Evolutionary conservation across 257 asterid species (phyloP).

Genomic region (Eustoma russellianum): DNA sequence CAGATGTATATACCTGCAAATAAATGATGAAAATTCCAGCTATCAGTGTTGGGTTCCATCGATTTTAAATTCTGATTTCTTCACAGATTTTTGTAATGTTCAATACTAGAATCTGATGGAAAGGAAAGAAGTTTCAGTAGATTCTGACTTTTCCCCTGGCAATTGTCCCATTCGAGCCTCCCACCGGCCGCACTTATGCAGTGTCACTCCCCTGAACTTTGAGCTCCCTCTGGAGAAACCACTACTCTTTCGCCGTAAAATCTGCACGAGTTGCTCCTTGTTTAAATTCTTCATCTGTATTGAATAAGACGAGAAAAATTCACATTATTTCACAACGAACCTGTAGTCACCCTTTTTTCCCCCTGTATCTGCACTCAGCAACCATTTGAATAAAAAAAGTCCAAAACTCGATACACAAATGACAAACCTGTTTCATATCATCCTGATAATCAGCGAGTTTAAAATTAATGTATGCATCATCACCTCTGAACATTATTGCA

Average conservation of each 20-base stretch:
- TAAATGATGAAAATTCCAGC: slow-evolving; percentile 27
- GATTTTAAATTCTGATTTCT: not conserved
- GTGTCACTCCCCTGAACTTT: slow-evolving; percentile 84
- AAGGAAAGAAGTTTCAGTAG: not conserved
- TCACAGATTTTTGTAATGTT: slow-evolving; percentile 9
- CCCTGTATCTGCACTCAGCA: not conserved
- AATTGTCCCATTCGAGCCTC: slow-evolving; percentile 96
- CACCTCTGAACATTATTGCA: slow-evolving; percentile 39
- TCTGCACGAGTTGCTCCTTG: slow-evolving; percentile 91
- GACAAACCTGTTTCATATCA: slow-evolving; percentile 30
- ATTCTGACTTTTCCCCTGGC: slow-evolving; percentile 70
- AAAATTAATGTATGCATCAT: slow-evolving; percentile 37
- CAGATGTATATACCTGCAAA: slow-evolving; percentile 46
- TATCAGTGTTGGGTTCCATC: slow-evolving; percentile 12
- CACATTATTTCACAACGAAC: not conserved
- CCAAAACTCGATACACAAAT: not conserved
- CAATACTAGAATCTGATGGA: not conserved
- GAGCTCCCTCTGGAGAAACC: slow-evolving; percentile 97
- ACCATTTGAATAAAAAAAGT: not conserved
- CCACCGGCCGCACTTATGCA: slow-evolving; percentile 97
- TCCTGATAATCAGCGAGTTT: slow-evolving; percentile 27
- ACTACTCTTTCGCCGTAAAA: slow-evolving; percentile 71
- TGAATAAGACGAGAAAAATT: not conserved
- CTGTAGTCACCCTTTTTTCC: not conserved
- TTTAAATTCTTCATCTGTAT: slow-evolving; percentile 63